These are phyloP conservation scores for Gossypium anomalum DNA, from an alignment of 345 rosid species.

Conservation along the genomic window DNA sequence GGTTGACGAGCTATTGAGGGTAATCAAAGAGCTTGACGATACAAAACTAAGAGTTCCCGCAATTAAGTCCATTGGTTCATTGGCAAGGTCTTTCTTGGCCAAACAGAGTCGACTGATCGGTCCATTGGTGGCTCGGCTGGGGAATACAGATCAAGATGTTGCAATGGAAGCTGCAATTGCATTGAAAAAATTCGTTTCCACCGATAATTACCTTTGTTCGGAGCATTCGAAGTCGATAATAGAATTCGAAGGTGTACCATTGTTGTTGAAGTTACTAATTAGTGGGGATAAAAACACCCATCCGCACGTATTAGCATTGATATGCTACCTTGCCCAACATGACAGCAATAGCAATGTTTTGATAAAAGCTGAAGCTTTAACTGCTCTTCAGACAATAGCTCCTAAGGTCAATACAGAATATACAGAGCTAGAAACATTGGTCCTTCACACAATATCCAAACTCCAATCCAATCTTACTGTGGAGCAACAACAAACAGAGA, in stretches of 20 bases:
- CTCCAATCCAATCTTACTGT: slow-evolving; percentile 28
- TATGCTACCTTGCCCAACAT: slow-evolving; percentile 63
- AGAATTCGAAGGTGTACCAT: slow-evolving; percentile 39
- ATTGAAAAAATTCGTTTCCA: slow-evolving; percentile 52
- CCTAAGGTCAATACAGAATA: slow-evolving; percentile 35
- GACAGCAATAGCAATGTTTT: slow-evolving; percentile 38
- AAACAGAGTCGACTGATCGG: slow-evolving; percentile 58
- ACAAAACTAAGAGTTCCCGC: too few relatives aligned
- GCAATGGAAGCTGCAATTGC: slow-evolving; percentile 65
- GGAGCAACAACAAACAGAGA: not conserved
- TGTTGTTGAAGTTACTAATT: slow-evolving; percentile 50
- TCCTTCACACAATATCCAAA: slow-evolving; percentile 44
- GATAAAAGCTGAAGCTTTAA: slow-evolving; percentile 60
- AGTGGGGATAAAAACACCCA: slow-evolving; percentile 21
- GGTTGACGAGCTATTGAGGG: too few relatives aligned
- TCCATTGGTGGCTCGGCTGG: slow-evolving; percentile 50
- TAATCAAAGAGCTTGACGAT: too few relatives aligned
- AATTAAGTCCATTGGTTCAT: not conserved
- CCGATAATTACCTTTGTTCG: slow-evolving; percentile 43
- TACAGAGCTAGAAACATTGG: slow-evolving; percentile 55
- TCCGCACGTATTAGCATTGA: slow-evolving; percentile 39
- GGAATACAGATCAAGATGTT: slow-evolving; percentile 44
- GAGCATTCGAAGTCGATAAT: slow-evolving; percentile 66
- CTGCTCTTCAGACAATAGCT: slow-evolving; percentile 64
- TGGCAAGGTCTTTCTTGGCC: slow-evolving; percentile 76